Base-by-base conservation (phyloP, 1,284 basidiomycete species). In the Salmacisia buchloeana region DNA sequence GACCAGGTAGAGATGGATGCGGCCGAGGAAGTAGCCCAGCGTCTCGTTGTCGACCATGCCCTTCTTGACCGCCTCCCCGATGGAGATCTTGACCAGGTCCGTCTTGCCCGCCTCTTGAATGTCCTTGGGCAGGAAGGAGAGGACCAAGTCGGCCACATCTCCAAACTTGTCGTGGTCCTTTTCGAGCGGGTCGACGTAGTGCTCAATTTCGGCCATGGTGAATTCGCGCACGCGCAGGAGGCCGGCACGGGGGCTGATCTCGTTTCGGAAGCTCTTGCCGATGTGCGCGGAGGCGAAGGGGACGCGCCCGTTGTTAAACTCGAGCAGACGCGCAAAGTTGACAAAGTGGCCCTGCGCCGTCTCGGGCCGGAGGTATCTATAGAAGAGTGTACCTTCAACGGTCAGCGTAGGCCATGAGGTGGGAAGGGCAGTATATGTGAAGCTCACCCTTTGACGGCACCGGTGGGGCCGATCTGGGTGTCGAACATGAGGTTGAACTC, bases 401-500 rank as follows among this genome's bases (percentile, higher is more conserved):
- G n/a, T n/a, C n/a, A n/a, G n/a, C n/a, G n/a, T n/a, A n/a, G n/a
- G n/a, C n/a, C n/a, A 58, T 2, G 27, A 34, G 21, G 31, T 9
- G 54, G 29, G 54, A 18, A 34, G 13, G 21, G 5, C 5, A 9
- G 36, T 34, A 2, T 12, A 27, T 12, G 33, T 6, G 10, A 33
- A 23, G 25, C 57, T 59, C 34, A 59, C 88, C 93, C 94, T 78
- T 94, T 94, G 82, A 96, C 87, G 80, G 96, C 91, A 43, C 96
- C 96, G 6, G 96, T 97, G 10, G 96, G 96, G 34, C 96, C 96
- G 78, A 99, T 98, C 82, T 88, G 90, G 75, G 89, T 91, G 63
- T 92, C 88, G 82, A 99, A 99, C 96, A 98, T 98, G 76, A 99
- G 86, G 83, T 98, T 98, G 85, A 98, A 99, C 80, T 90, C 88